Evolutionary conservation across 106 monocot genomes (phyloP), one percentile per base, ranked within the genome.

Genomic region (Dendrobium catenatum): DNA sequence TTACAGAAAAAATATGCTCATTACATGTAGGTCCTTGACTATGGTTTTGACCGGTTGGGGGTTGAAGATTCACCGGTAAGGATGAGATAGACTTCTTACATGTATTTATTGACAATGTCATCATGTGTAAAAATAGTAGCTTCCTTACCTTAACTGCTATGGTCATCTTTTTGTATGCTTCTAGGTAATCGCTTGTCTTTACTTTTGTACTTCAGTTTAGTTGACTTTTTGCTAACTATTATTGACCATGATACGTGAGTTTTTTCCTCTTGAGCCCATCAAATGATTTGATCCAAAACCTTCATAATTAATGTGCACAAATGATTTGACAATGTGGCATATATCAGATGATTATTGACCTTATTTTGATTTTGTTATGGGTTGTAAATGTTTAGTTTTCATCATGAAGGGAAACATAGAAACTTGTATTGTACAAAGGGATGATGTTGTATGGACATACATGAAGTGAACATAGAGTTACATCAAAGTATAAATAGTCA

Each of bases 41-140:
- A 88, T 87, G 98, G 86, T 26, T 98, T 98, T 84, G 98, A 98
- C 41, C 85, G 88, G 22, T 82, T 98, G 77, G 98, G 98, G 81
- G 95, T 81, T 42, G 78, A 83, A 78, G 85, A 66, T 68, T 68
- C 80, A 46, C 73, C 89, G 88, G 95, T 93, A 83, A 29, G 9
- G 26, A 76, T 27, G 11, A 37, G 70, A 33, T 1, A 70, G 11
- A 70, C 70, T 33, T 7, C 19, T 41, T 44, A 43, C 43, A 74
- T 74, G 19, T 74, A 5, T 4, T 42, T 20, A 49, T 48, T 15
- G 24, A 51, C 6, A 76, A 49, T 49, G 17, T n/a, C 44, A 42
- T 44, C 26, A 49, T 49, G 13, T 51, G 11, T 9, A 76, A 26
- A 48, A 22, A 17, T 8, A 42, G 74, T 29, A 42, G 41, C 20